These are phyloP conservation scores for Xylaria telfairii DNA, from an alignment of 495 filamentous ascomycete species.

Conservation along the genomic window DNA sequence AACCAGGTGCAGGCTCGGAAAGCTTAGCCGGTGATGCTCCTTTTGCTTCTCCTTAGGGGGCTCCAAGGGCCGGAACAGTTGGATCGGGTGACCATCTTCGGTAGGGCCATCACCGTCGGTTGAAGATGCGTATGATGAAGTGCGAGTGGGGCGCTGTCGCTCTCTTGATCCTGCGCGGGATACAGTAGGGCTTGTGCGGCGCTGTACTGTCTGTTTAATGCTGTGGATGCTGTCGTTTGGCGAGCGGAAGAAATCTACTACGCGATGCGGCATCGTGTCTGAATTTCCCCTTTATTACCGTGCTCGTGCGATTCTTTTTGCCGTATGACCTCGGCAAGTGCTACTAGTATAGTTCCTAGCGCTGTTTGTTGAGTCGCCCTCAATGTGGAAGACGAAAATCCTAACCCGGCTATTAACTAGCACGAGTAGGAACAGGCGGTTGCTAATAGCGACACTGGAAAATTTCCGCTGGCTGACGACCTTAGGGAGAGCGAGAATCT, in stretches of 20 bases:
- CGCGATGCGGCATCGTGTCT: conserved; percentile 57
- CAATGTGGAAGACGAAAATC: background rate
- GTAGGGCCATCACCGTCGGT: conserved; percentile 42
- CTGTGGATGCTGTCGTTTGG: conserved; percentile 43
- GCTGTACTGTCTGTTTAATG: conserved; percentile 42
- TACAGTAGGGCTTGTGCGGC: conserved; percentile 31
- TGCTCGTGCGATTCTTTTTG: background rate
- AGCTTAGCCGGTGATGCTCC: conserved; percentile 46
- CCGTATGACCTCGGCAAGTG: background rate
- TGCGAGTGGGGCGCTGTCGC: conserved; percentile 36
- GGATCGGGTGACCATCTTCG: conserved; percentile 37
- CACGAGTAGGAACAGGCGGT: background rate
- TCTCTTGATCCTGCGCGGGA: conserved; percentile 32
- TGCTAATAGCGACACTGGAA: background rate
- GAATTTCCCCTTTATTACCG: background rate
- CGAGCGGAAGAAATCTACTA: conserved; percentile 56
- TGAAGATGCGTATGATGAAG: conserved; percentile 44
- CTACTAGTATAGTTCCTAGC: background rate
- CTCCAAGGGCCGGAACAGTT: conserved; percentile 39
- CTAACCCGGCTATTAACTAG: background rate
- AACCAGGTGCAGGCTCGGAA: conserved; percentile 54
- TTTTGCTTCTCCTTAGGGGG: conserved; percentile 42
- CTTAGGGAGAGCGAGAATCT: background rate
- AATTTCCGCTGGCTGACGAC: background rate
- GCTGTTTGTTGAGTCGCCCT: background rate